Base-by-base conservation (phyloP, 495 filamentous ascomycete species). In the Paragyromitra xinjiangensis region DNA sequence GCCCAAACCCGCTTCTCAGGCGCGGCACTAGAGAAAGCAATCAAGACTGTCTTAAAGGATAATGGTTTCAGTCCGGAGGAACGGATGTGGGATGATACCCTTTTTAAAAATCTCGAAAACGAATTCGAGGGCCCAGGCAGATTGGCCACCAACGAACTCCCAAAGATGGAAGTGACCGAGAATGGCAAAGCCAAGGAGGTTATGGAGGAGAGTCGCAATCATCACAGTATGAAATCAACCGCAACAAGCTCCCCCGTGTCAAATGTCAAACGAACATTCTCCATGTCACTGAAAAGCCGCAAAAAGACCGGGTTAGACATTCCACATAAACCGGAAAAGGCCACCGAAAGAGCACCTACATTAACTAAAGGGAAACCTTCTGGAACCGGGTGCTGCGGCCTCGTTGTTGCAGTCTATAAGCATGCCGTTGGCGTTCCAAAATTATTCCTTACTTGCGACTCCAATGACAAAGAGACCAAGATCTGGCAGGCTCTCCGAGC, bases 401-500 rank as follows among this genome's bases (percentile, higher is more conserved):
- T 84, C 63, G 92, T 98, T 3, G 97, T 94, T 12, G 94, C 94
- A 14, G 89, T 98, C 6, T 95, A 96, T 83, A 94, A 92, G 83
- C 93, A 94, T 22, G 92, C 91, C 1, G 89, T 89, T 26, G 90
- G 88, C 14, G 83, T 87, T 11, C 87, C 93, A 0, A 89, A 91
- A 7, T 80, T 98, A 68, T 85, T 98, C 59, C 90, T 94, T 39
- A 97, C 94, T 14, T 97, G 97, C 81, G 94, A 97, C 80, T 97
- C 94, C 39, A 89, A 93, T 73, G 93, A 92, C 53, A 80, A 75
- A 50, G 90, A 96, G 79, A 97, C 94, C 82, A 95, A 88, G 37
- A 92, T 98, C 67, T 98, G 95, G 95, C 89, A 98, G 83, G 95
- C 95, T 7, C 95, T 95, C 9, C 89, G 95, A 56, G 95, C 95